Base-by-base conservation (phyloP, 1,284 basidiomycete species). In the Veloboletus limbatus region DNA sequence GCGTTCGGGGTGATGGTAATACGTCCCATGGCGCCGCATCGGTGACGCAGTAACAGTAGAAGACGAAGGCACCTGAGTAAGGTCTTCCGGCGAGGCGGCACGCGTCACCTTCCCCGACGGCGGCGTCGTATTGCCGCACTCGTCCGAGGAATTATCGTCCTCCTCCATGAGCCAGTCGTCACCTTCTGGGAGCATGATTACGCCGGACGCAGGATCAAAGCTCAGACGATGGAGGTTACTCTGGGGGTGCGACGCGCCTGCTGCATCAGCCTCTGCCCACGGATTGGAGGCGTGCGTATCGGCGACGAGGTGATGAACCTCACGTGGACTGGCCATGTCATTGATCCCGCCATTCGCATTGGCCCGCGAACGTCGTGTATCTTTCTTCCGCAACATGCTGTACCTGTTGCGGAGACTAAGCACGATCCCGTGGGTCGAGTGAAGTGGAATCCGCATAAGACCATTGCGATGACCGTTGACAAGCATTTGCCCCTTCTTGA, bases 121-220 rank as follows among this genome's bases (percentile, higher is more conserved):
- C 13, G 65, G 52, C 8, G 55, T 63, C 41, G 35, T 17, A 28
- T 51, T 51, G 3, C 56, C 65, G 7, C 54, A 65, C 40, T 60
- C 64, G 41, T 59, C 66, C 17, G 65, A 65, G n/a, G 62, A 67
- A 11, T n/a, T n/a, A n/a, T 64, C 65, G 17, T 75, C 77, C 4
- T 78, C 76, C 13, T 69, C 74, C 16, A 67, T 59, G 43, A 85
- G 68, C 85, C 88, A 90, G 30, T 80, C 77, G 37, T 76, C 85
- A 55, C 82, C 78, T 40, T 91, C 88, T 1, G 89, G 88, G 3
- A 94, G 68, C 71, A 85, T 84, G 50, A 93, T 93, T 32, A 92
- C 85, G 0, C 91, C 92, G 2, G 85, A 85, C 4, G 80, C 86
- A 45, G 79, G 80, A 57, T 91, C 88, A 52, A 84, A 89, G 68